Evolutionary conservation across 805 yeast genomes (phyloP), one percentile per base, ranked within the genome.

Genomic region (Kregervanrija delftensis): DNA sequence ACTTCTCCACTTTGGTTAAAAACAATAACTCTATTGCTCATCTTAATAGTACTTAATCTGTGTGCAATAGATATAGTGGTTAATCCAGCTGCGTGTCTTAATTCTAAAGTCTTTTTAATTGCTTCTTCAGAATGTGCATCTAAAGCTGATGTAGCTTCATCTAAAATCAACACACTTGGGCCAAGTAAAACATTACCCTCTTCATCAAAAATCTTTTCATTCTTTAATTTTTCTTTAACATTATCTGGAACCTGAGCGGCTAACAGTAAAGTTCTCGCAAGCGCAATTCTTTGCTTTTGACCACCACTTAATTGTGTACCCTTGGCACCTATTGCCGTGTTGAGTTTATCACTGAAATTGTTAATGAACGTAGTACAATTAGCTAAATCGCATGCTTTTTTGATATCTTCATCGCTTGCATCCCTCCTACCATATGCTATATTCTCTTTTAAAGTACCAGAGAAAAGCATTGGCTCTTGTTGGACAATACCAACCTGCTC

Each of bases 221-320:
- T 17, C 3, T 14, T n/a, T 30, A 53, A 36, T 14, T 44, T 42
- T 4, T 37, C 15, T 32, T n/a, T 41, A 8, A 46, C 38, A 2
- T 34, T 44, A 1, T 41, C 48, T 5, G 49, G 22, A 15, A 54
- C 54, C 9, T 54, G 46, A n/a, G 63, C 50, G 4, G 62, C 63
- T 42, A 86, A 71, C 42, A 91, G 72, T 42, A 91, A 71, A 0
- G 96, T 87, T 48, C 98, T 73, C 1, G 97, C 96, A 46, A 91
- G 71, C 8, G 96, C 95, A 37, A 91, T 81, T 54, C 98, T 70
- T 63, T 91, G 98, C 66, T 86, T 86, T 62, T 91, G 98, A 12
- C 98, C 98, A 15, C 97, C 98, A 49, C 95, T 84, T 44, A 91
- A 69, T 58, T 88, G 96, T 0, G 95, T 76, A 13, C 95, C 93